Evolutionary conservation across 192 early-diverging fungal genomes (phyloP).

Genomic region (Coemansia umbellata): DNA sequence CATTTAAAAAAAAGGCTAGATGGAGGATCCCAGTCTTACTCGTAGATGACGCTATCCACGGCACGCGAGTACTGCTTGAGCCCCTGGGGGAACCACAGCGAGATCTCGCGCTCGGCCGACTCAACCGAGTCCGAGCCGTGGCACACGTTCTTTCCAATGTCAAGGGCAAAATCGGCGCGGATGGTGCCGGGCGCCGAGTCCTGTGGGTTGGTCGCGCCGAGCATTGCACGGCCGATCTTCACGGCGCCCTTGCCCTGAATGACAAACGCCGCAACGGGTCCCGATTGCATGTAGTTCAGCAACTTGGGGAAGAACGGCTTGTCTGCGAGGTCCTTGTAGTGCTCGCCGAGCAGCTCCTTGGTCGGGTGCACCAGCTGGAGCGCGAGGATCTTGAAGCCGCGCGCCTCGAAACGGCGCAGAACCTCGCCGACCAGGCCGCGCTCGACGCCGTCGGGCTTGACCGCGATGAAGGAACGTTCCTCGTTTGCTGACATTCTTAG

Average conservation of each 20-base stretch:
- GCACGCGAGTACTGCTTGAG: slow-evolving; percentile 58
- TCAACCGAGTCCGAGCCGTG: slow-evolving; percentile 90
- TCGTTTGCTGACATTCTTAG: slow-evolving; percentile 45
- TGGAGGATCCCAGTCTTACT: too few species aligned
- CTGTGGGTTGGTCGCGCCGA: slow-evolving; percentile 92
- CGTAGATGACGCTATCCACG: slow-evolving; percentile 69
- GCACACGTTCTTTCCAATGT: slow-evolving; percentile 82
- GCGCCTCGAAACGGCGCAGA: slow-evolving; percentile 87
- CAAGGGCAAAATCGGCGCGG: slow-evolving; percentile 91
- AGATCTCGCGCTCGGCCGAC: slow-evolving; percentile 84
- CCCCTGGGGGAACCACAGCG: slow-evolving; percentile 77
- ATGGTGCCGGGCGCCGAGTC: slow-evolving; percentile 87
- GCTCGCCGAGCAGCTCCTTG: slow-evolving; percentile 67
- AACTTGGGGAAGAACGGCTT: slow-evolving; percentile 91
- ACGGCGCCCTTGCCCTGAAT: slow-evolving; percentile 87
- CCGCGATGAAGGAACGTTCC: slow-evolving; percentile 50
- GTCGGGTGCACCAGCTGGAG: slow-evolving; percentile 73
- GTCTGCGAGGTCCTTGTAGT: slow-evolving; percentile 78
- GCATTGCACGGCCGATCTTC: slow-evolving; percentile 83
- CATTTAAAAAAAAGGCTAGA: background rate
- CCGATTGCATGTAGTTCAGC: slow-evolving; percentile 80
- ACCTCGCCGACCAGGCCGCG: slow-evolving; percentile 90
- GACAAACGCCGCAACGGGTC: slow-evolving; percentile 95
- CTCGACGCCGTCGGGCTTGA: slow-evolving; percentile 60
- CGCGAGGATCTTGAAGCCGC: slow-evolving; percentile 86